Evolutionary conservation across 495 filamentous ascomycete species (phyloP).

Genomic region (Hyaloscypha bicolor): DNA sequence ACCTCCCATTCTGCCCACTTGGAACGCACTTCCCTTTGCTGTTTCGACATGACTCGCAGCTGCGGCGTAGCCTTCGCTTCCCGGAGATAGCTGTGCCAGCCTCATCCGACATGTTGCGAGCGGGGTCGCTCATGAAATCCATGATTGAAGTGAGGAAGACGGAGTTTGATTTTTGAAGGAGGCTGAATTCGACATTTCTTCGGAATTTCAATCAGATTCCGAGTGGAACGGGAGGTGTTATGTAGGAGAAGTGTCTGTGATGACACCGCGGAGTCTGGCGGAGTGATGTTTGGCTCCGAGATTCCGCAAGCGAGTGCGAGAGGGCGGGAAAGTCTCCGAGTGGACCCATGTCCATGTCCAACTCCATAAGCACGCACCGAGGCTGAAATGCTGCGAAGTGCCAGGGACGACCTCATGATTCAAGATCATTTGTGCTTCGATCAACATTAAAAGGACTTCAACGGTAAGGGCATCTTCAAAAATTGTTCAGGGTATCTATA

Average conservation of each 20-base stretch:
- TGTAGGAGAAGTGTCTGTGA: background rate
- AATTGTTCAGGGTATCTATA: no score
- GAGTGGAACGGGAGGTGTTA: background rate
- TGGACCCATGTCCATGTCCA: background rate
- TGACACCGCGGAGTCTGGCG: background rate
- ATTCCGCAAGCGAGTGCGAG: background rate
- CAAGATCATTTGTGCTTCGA: no score
- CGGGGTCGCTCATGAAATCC: background rate
- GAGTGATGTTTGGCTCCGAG: background rate
- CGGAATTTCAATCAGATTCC: background rate
- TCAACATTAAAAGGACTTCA: background rate
- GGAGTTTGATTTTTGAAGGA: background rate
- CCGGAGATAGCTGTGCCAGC: background rate
- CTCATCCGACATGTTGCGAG: background rate
- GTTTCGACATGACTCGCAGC: slow-evolving; percentile 21
- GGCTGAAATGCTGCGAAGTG: background rate
- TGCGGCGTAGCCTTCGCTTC: slow-evolving; percentile 8
- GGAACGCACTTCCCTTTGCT: slow-evolving; percentile 21
- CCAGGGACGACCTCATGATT: no score
- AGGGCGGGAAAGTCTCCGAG: background rate
- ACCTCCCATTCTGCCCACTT: slow-evolving; percentile 1
- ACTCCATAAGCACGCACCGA: background rate
- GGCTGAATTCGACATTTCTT: background rate
- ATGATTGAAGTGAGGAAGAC: background rate
- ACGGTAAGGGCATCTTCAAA: no score